Evolutionary conservation across 2,329 filamentous ascomycete species (phyloP), one percentile per base, ranked within the genome.

Genomic region (Trichophyton schoenleinii): DNA sequence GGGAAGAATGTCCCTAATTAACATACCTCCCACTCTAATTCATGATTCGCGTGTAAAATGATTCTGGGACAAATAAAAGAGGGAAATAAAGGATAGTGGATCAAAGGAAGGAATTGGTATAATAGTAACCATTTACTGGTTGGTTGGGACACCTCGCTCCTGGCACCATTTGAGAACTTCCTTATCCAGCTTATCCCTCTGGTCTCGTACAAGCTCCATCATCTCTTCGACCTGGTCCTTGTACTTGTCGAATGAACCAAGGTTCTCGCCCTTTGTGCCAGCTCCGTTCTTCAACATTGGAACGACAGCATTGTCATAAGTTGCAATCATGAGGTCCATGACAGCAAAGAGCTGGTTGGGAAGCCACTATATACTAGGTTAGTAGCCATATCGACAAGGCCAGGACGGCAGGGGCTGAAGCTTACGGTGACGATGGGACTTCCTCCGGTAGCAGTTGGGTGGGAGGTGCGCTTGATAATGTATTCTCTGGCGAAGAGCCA

Each of bases 401-500:
- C 41, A 41, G 44, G 41, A 34, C 3, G n/a, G 11, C 5, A 36
- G 4, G 28, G 11, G 20, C 20, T 1, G 11, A 31, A 25, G 69
- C 73, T 62, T 68, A 77, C 75, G 22, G 76, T 77, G 18, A 79
- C 75, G 61, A 79, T 79, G 0, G 77, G 77, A 64, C 76, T 78
- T 8, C 77, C 77, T 42, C 77, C 77, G 0, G 77, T 79, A 31
- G 77, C 77, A 62, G 76, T 78, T 2, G 77, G 76, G 64, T 79
- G 74, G 2, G 71, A 69, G 0, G 75, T 77, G 1, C 76, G 68
- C 28, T 73, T 72, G 64, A 79, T 77, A 55, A 79, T 79, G 62
- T 79, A 79, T 67, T 79, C 77, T 34, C 76, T 68, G 1, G 75
- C 75, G 59, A 79, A 79, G 42, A 78, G 64, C 77, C 77, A 79